Percentiles rank a stretch among this genome's conserved stretches.
phyloP scores from a whole-genome alignment of 1,284 basidiomycete species.

The Golubevia sp. region DNA sequence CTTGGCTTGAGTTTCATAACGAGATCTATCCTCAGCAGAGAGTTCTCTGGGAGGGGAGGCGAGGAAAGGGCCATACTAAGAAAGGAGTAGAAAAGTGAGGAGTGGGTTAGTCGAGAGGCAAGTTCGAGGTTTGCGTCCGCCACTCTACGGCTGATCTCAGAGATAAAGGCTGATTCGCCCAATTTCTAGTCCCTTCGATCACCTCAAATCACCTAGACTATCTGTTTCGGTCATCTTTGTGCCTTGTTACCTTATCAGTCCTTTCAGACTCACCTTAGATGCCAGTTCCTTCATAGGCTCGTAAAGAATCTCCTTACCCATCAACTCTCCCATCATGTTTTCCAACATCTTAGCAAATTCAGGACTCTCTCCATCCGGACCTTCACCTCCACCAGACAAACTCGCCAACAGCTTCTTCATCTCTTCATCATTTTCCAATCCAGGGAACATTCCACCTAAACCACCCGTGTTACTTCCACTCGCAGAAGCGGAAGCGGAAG shows the following conservation, averaged over 20 bases:
- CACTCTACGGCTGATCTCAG: too few species aligned
- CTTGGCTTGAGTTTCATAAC: conserved; percentile 39
- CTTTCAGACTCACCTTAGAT: conserved; percentile 32
- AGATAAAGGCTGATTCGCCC: too few species aligned
- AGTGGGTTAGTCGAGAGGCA: too few species aligned
- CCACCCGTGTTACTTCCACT: conserved; percentile 18
- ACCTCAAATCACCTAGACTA: too few species aligned
- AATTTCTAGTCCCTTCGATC: too few species aligned
- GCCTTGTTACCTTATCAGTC: too few species aligned
- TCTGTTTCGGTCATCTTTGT: too few species aligned
- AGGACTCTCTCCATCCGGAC: conserved; percentile 18
- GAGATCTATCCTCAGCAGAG: conserved; percentile 24
- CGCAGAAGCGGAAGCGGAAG: conserved; percentile 14
- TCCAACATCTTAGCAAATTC: conserved; percentile 52
- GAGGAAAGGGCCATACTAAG: conserved; percentile 46
- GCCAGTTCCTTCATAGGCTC: conserved; percentile 56
- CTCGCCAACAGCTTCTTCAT: conserved; percentile 42
- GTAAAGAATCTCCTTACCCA: conserved; percentile 58
- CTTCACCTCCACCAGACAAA: conserved; percentile 29
- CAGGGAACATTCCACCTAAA: conserved; percentile 23
- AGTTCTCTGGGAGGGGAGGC: conserved; percentile 18
- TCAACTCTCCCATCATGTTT: conserved; percentile 59
- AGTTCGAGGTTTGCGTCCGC: too few species aligned
- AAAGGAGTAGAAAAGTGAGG: too few species aligned
- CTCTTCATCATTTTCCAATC: conserved; percentile 37